Percentiles rank a stretch among this genome's conserved stretches.
phyloP scores from a whole-genome alignment of 495 filamentous ascomycete species.

The Parathielavia hyrcaniae region DNA sequence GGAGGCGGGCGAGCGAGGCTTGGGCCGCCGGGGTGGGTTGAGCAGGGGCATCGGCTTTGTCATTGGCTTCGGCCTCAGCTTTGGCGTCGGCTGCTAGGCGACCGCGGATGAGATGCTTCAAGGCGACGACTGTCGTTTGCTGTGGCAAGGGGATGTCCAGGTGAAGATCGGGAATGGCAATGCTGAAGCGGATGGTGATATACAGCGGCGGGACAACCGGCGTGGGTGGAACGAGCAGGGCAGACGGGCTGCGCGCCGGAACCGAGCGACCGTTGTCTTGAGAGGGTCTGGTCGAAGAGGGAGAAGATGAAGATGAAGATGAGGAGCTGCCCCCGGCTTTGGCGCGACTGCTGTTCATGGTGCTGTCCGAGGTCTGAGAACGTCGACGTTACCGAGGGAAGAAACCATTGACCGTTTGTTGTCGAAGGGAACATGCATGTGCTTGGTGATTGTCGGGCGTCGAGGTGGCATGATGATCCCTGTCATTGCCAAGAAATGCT shows the following conservation, averaged over 20 bases:
- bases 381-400: too few relatives aligned
- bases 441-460: not conserved
- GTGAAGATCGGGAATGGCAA: constrained; percentile 73
- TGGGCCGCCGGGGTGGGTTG: constrained; percentile 44
- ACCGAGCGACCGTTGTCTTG: constrained; percentile 6
- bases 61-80: constrained; percentile 36
- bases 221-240: constrained; percentile 15
- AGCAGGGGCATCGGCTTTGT: constrained; percentile 8
- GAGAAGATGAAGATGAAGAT: constrained; percentile 16
- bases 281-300: constrained; percentile 18
- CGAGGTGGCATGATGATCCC: not conserved
- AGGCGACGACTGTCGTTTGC: constrained; percentile 61
- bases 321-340: constrained; percentile 13
- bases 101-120: constrained; percentile 75
- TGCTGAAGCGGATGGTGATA: constrained; percentile 83
- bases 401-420: too few relatives aligned
- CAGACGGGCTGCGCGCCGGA: constrained; percentile 13
- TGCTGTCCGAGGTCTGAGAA: not conserved
- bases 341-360: constrained; percentile 17
- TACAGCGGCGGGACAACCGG: constrained; percentile 46
- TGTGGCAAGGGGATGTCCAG: constrained; percentile 63
- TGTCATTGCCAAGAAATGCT: not conserved
- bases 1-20: constrained; percentile 54
- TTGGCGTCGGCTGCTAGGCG: constrained; percentile 56
- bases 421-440: too few relatives aligned